Base-by-base conservation (phyloP, 805 yeast genomes). In the Wickerhamiella azymoides region DNA sequence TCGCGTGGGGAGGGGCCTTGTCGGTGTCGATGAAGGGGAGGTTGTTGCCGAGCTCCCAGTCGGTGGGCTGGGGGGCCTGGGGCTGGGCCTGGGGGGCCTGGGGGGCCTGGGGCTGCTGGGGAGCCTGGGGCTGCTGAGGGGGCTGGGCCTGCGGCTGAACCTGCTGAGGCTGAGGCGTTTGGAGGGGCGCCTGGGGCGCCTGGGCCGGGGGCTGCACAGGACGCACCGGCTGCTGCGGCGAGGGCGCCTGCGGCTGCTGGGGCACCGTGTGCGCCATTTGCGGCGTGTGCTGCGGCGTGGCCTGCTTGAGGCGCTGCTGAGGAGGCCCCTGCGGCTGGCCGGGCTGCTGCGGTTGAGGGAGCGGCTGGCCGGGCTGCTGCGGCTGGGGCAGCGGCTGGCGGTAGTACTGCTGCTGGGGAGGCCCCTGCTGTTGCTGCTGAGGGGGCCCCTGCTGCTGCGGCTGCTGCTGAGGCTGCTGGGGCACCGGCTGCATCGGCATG, bases 1-100 rank as follows among this genome's bases (percentile, higher is more conserved):
- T 85, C 69, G 76, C 75, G 52, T 78, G 79, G 10, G 84, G 77
- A 49, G 82, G 76, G 18, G 86, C 85, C 50, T 76, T 71, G 51
- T 77, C 74, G 30, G 89, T 77, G 61, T 86, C 96, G 58, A 85
- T 71, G 58, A 84, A 93, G 53, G 60, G 61, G 49, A 61, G 49
- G 57, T 60, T 46, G 61, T 62, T 55, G 56, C 68, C 58, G 53
- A 57, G 52, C 39, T 26, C 32, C 45, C 38, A 39, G 14, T 6
- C 35, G 25, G 26, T 41, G 32, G 16, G 35, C 25, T 55, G 56
- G 26, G 52, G 47, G 21, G 54, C 50, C 28, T 43, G 54, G n/a
- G n/a, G n/a, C 36, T 45, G 52, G 43, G 36, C 53, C 40, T 43
- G 54, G 43, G 40, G 59, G 24, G 39, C 54, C 40, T 51, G 63